These are phyloP conservation scores for Deakozyma indianensis DNA, from an alignment of 805 yeast genomes.

Conservation along the genomic window DNA sequence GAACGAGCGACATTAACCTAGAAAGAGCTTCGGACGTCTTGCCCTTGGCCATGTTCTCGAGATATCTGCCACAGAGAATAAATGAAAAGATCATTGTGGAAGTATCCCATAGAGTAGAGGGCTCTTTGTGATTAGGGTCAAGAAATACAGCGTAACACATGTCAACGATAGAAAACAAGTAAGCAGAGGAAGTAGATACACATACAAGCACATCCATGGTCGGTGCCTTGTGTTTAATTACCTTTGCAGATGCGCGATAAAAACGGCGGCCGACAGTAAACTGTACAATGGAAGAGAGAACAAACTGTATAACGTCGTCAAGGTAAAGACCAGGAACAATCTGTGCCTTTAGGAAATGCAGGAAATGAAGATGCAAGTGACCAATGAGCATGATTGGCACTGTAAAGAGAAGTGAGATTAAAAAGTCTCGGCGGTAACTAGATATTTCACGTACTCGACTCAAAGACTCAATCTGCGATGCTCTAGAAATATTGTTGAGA, in stretches of 20 bases:
- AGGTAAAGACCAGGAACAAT: slow-evolving; percentile 49
- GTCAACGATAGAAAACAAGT: slow-evolving; percentile 53
- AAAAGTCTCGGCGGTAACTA: slow-evolving; percentile 50
- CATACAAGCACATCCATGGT: slow-evolving; percentile 90
- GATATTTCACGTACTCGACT: slow-evolving; percentile 57
- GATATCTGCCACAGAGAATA: slow-evolving; percentile 79
- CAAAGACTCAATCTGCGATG: slow-evolving; percentile 55
- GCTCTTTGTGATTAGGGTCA: slow-evolving; percentile 26
- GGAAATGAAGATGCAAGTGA: slow-evolving; percentile 15
- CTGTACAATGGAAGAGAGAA: slow-evolving; percentile 45
- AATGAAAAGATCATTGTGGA: slow-evolving; percentile 71
- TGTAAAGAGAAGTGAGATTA: slow-evolving; percentile 40
- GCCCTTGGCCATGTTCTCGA: slow-evolving; percentile 87
- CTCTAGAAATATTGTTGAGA: slow-evolving; percentile 34
- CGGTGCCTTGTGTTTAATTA: slow-evolving; percentile 53
- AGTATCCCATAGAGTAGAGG: slow-evolving; percentile 73
- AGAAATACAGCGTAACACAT: slow-evolving; percentile 27
- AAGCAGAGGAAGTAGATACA: slow-evolving; percentile 70
- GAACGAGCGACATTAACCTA: slow-evolving; percentile 61
- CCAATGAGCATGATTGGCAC: slow-evolving; percentile 37
- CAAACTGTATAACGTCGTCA: slow-evolving; percentile 46
- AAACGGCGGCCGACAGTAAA: slow-evolving; percentile 56
- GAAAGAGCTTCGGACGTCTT: slow-evolving; percentile 84
- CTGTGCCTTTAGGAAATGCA: slow-evolving; percentile 22
- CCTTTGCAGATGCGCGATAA: slow-evolving; percentile 46